Percentiles rank a stretch among this genome's conserved stretches.
Conservation (phyloP, 148 eudicot species). For the Arbutus unedo region DNA sequence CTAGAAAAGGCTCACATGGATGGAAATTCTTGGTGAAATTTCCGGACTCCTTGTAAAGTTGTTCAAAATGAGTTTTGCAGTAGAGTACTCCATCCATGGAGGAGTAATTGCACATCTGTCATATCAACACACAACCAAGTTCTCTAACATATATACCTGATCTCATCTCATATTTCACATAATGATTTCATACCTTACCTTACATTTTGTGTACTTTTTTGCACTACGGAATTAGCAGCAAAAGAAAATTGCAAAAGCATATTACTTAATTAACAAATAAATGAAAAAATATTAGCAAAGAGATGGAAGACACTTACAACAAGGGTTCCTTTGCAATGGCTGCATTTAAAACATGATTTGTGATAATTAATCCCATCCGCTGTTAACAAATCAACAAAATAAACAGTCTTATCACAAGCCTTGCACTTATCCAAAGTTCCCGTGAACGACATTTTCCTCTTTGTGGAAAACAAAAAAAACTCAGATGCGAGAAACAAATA, state of each 20-base stretch:
- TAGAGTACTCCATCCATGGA: slow-evolving; percentile 98
- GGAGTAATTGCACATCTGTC: slow-evolving; percentile 95
- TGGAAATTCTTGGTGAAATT: slow-evolving; percentile 95
- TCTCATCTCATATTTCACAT: not conserved
- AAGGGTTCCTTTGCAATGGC: slow-evolving; percentile 96
- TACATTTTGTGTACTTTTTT: not conserved
- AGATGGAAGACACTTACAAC: slow-evolving; percentile 39
- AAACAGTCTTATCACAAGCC: slow-evolving; percentile 94
- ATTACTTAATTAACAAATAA: not conserved
- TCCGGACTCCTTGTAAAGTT: slow-evolving; percentile 93
- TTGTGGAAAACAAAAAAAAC: not conserved
- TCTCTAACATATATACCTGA: not conserved
- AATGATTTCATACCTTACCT: no score
- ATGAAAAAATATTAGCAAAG: not conserved
- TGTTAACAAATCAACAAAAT: slow-evolving; percentile 80
- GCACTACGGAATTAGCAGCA: not conserved
- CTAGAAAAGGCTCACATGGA: slow-evolving; percentile 33
- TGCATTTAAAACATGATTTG: slow-evolving; percentile 91
- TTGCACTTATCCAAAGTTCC: slow-evolving; percentile 98
- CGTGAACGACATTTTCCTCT: slow-evolving; percentile 64
- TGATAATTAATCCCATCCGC: slow-evolving; percentile 89
- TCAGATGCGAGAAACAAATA: not conserved
- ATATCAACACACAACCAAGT: not conserved
- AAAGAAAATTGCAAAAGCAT: not conserved
- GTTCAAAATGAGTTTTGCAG: slow-evolving; percentile 96